Evolutionary conservation across 805 yeast genomes (phyloP), one percentile per base, ranked within the genome.

Genomic region (Hyphopichia homilentoma): DNA sequence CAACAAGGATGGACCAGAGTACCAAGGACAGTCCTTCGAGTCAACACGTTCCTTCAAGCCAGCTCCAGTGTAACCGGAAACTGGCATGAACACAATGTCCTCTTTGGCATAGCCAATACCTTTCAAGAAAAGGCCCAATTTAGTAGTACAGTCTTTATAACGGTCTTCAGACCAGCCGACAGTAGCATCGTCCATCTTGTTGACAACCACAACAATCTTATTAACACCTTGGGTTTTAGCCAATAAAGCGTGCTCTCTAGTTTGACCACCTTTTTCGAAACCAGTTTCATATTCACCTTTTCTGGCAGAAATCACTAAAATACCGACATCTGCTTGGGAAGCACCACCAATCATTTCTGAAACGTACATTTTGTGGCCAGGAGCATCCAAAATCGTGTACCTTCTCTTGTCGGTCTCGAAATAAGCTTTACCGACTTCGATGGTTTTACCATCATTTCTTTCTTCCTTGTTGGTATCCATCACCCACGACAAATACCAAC

Each of bases 291-390:
- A 93, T 64, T 93, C 99, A 68, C 99, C 99, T 66, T 89, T 88
- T 75, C 99, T 84, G 29, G 97, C 97, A 43, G 96, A 85, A 49
- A 93, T 93, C 30, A 93, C 99, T 53, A 93, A 75, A 45, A 93
- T 79, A 68, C 99, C 99, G 37, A 90, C 93, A 68, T 93, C 99
- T 21, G 99, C 98, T 70, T 93, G 99, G 28, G 97, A 89, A 13
- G 99, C 99, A 64, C 98, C 98, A 52, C 97, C 97, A 72, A 93
- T 93, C 99, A 93, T 93, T 63, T 88, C 95, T 35, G 97, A 87
- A 43, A 93, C 97, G 59, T 93, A 93, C 87, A 93, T 84, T 70
- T 93, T 93, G 73, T 93, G 99, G 32, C 99, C 99, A 45, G 99
- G 99, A 6, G 99, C 99, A 64, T 93, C 99, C 60, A 93, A 78